Evolutionary conservation across 2,329 filamentous ascomycete species (phyloP).

Genomic region (Diaporthe nobilis): DNA sequence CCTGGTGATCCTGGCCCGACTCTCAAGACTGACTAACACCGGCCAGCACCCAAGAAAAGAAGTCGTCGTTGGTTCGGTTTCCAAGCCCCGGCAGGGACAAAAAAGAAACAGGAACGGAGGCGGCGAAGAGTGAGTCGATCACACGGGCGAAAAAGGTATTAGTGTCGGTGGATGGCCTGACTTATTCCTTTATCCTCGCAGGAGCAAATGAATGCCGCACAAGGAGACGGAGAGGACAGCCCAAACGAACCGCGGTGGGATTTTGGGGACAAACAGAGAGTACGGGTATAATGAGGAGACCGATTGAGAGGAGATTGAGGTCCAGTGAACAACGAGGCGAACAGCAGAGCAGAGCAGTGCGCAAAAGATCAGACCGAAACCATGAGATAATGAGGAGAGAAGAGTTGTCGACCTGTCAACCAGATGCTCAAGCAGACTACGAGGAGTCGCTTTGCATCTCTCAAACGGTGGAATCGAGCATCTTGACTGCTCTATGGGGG

Average conservation of each 20-base stretch:
- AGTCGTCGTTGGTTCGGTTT: constrained; percentile 25
- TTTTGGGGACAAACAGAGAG: constrained; percentile 41
- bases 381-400: constrained; percentile 43
- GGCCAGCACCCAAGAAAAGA: constrained; percentile 29
- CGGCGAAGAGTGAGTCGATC: constrained; percentile 34
- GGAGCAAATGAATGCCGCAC: constrained; percentile 54
- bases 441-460: constrained; percentile 66
- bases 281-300: constrained; percentile 7
- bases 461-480: constrained; percentile 69
- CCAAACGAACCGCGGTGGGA: constrained; percentile 45
- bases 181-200: constrained; percentile 49
- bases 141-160: constrained; percentile 22
- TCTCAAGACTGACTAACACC: constrained; percentile 39
- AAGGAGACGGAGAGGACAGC: constrained; percentile 14
- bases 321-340: constrained; percentile 1
- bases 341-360: constrained; percentile 29
- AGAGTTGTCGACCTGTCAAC: constrained; percentile 47
- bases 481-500: constrained; percentile 67
- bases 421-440: constrained; percentile 66
- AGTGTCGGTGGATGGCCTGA: constrained; percentile 40
- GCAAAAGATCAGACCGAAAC: constrained; percentile 39
- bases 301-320: constrained; percentile 37
- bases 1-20: constrained; percentile 24
- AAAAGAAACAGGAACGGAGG: constrained; percentile 9
- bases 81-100: constrained; percentile 25